Evolutionary conservation across 192 early-diverging fungal genomes (phyloP).

Genomic region (Linnemannia zychae): DNA sequence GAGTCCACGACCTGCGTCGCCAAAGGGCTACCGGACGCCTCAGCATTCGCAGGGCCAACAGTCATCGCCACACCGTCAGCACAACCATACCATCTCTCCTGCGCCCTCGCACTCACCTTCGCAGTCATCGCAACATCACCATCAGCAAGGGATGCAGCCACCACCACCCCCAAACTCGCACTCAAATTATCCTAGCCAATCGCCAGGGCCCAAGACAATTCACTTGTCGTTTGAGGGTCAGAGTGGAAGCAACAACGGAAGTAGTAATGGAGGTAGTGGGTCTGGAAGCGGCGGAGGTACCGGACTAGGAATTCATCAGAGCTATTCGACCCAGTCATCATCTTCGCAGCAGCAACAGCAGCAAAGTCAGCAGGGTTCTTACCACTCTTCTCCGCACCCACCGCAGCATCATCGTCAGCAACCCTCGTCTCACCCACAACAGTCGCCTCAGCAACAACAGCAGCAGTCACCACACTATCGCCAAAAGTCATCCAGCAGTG

Average conservation of each 20-base stretch:
- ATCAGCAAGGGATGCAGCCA: constrained; percentile 6
- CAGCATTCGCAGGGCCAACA: constrained; percentile 16
- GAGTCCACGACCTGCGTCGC: constrained; percentile 5
- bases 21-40: constrained; percentile 14
- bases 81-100: background rate
- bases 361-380: constrained; percentile 3
- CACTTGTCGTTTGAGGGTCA: constrained; percentile 4
- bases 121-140: constrained; percentile 17
- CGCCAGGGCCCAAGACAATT: background rate
- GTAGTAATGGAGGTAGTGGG: background rate
- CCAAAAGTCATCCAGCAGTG: background rate
- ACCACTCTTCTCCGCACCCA: constrained; percentile 8
- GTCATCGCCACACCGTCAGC: constrained; percentile 3
- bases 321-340: background rate
- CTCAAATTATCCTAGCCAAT: constrained; percentile 4
- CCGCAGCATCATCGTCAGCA: constrained; percentile 9
- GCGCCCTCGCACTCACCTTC: background rate
- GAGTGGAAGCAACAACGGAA: background rate
- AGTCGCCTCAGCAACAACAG: background rate
- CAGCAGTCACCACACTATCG: background rate
- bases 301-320: background rate
- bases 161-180: constrained; percentile 7
- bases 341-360: background rate
- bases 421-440: background rate
- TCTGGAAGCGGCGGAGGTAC: background rate